Evolutionary conservation across 163 green algal species (phyloP), one percentile per base, ranked within the genome.

Genomic region (Botryococcus braunii): DNA sequence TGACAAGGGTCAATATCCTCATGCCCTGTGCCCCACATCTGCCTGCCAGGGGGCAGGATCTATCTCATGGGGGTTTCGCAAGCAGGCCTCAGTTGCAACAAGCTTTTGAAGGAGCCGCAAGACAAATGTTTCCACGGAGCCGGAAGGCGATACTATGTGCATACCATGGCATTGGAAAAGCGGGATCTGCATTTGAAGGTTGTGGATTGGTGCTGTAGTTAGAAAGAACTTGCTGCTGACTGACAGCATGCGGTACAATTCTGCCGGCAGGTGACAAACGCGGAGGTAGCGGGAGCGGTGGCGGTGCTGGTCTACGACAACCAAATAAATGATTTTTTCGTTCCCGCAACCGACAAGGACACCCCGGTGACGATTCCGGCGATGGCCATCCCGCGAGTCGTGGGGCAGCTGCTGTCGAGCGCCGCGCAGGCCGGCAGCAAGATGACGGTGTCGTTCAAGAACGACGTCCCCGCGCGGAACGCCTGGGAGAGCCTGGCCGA

Each of bases 401-500:
- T 82, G 13, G 79, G 77, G 25, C 72, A 76, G 66, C 66, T 71
- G 3, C 60, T 86, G 48, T n/a, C 71, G 3, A 63, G 48, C 34
- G 64, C 40, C 13, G 35, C n/a, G 40, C 43, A 63, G 23, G 37
- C 69, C 4, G 68, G 79, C 36, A 50, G 67, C 6, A 40, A 43
- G 23, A 38, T 77, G 32, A 74, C 25, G 29, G 65, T 83, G 2
- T 69, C 70, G 32, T 75, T 86, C 21, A 29, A 50, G 0, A 65
- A 68, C 13, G 46, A 59, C 13, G 3, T 41, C 6, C 61, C 70
- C 39, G 7, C 59, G 3, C 17, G 8, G 32, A 39, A 79, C 48
- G 47, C 56, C 9, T 92, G 81, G 47, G 82, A 95, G 23, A 86
- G 86, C 76, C 79, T 97, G 49, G 89, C 92, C 76, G 48, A 68